Base-by-base conservation (phyloP, 2,329 filamentous ascomycete genomes). In the Ustilaginoidea virens region DNA sequence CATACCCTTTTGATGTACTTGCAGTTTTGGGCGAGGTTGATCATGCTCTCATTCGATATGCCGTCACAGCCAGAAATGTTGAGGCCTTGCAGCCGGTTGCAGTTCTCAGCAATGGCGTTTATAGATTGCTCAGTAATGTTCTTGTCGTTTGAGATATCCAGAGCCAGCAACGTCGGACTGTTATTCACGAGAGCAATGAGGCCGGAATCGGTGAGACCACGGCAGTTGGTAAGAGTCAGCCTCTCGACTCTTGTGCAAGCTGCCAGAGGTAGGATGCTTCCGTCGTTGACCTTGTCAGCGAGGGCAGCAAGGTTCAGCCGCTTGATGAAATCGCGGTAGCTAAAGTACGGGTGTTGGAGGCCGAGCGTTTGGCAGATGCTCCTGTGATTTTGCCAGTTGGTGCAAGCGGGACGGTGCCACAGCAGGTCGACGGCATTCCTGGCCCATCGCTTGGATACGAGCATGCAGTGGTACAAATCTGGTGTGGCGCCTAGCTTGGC, bases 401-500 rank as follows among this genome's bases (percentile, higher is more conserved):
- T 85, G 58, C 90, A 96, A 17, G 82, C 75, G 2, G 90, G 90
- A 22, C 90, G 71, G 52, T 94, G 86, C 90, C 90, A 98, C 14
- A 98, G 66, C 39, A 93, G 68, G 38, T 90, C 87, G 40, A 96
- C 90, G 29, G 80, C 78, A 48, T 94, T 94, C 37, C 79, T 67
- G 17, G 90, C 80, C 90, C 90, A 98, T 37, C 78, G 73, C 53
- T 85, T 86, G 46, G 78, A 94, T n/a, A 93, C 86, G 39, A 90
- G 63, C 80, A 96, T 86, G 55, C 81, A 92, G 53, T 75, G 77
- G 40, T 83, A 69, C 41, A 94, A 67, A 46, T 98, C 87, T 25
- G 63, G 59, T 2, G 85, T 69, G 9, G 69, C 72, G 44, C 65
- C 75, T 33, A 98, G 69, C 52, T 85, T 90, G 20, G 80, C 66